Evolutionary conservation across 306 rosid species (phyloP).

Genomic region (Prunus armeniaca): DNA sequence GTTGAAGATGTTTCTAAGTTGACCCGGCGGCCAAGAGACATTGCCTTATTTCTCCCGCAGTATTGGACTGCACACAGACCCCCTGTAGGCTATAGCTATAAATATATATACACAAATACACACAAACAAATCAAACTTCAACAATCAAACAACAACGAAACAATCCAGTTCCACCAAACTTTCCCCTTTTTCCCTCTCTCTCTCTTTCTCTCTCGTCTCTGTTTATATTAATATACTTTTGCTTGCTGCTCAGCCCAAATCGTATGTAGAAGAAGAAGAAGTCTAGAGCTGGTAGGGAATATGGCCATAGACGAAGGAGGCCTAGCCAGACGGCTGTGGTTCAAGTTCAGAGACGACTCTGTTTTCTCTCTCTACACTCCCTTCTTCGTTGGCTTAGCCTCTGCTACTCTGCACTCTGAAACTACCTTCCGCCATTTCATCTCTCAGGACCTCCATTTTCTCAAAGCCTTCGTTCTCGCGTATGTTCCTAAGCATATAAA

Average conservation of each 20-base stretch:
- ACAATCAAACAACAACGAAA: background rate
- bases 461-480: conserved; percentile 18
- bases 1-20: background rate
- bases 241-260: background rate
- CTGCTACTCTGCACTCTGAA: conserved; percentile 7
- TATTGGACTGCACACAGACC: conserved; percentile 1
- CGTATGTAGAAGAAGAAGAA: background rate
- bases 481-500: background rate
- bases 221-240: background rate
- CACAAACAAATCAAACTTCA: background rate
- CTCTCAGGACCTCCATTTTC: conserved; percentile 18
- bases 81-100: background rate
- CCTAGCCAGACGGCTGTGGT: conserved; percentile 17
- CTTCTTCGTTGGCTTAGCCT: conserved; percentile 20
- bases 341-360: background rate
- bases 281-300: background rate
- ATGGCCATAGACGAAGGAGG: conserved; percentile 7
- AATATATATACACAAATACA: background rate
- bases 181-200: too few relatives aligned
- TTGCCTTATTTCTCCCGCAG: conserved; percentile 6
- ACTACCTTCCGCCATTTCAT: conserved; percentile 16
- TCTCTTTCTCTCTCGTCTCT: background rate
- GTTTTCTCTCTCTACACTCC: conserved; percentile 17
- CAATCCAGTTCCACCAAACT: background rate
- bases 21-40: conserved; percentile 1